Evolutionary conservation across 352 stramenopile genomes (phyloP).

Genomic region (Globisporangium cylindrosporum): DNA sequence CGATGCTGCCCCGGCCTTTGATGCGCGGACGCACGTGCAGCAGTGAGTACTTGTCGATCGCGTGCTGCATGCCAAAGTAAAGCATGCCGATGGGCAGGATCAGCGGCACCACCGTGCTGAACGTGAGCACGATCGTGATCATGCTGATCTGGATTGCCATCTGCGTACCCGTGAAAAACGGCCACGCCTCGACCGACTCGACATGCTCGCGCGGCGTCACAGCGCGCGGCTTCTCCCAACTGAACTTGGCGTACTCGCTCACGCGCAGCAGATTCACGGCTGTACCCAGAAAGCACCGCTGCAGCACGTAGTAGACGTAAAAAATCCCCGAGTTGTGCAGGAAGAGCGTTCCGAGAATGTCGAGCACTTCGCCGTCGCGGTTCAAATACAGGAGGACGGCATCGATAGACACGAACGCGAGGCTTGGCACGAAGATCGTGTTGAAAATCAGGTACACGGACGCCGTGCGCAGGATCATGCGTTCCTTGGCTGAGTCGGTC

Average conservation of each 20-base stretch:
- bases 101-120: slow-evolving; percentile 81
- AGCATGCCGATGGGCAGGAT: slow-evolving; percentile 78
- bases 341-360: slow-evolving; percentile 82
- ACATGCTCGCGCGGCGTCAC: slow-evolving; percentile 74
- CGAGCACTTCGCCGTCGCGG: slow-evolving; percentile 67
- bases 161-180: slow-evolving; percentile 84
- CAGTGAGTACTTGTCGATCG: slow-evolving; percentile 84
- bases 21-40: slow-evolving; percentile 78
- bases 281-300: slow-evolving; percentile 79
- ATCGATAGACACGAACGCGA: slow-evolving; percentile 87
- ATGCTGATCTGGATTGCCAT: slow-evolving; percentile 84
- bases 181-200: slow-evolving; percentile 64
- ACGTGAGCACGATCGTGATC: slow-evolving; percentile 79
- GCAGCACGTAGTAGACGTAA: slow-evolving; percentile 86
- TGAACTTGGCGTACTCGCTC: slow-evolving; percentile 82
- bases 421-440: slow-evolving; percentile 83
- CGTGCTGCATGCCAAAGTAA: slow-evolving; percentile 85
- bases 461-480: slow-evolving; percentile 75
- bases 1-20: slow-evolving; percentile 80
- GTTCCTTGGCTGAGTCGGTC: slow-evolving; percentile 83
- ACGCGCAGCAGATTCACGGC: slow-evolving; percentile 69
- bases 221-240: slow-evolving; percentile 70
- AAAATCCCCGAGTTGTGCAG: slow-evolving; percentile 88
- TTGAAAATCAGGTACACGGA: slow-evolving; percentile 87
- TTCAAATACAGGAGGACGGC: slow-evolving; percentile 76